Evolutionary conservation across 2,329 filamentous ascomycete genomes (phyloP).

Genomic region (Scedosporium minutisporum): DNA sequence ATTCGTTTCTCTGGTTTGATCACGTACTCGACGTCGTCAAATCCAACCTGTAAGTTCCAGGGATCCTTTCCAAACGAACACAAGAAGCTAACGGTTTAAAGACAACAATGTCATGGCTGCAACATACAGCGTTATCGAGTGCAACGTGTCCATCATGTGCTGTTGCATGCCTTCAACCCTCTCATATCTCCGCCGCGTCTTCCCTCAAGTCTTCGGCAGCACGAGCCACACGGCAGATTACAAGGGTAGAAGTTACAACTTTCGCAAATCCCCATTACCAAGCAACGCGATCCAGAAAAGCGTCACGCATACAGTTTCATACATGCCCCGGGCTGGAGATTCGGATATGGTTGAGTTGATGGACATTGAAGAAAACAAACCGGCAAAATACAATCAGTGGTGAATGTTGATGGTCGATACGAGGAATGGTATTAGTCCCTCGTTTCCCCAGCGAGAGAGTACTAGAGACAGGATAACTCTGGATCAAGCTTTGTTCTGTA

Average conservation of each 20-base stretch:
- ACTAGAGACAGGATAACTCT: no score
- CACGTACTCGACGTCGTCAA: constrained; percentile 7
- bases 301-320: not conserved
- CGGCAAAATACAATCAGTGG: no score
- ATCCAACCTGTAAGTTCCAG: constrained; percentile 5
- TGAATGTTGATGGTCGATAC: no score
- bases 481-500: no score
- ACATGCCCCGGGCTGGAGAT: not conserved
- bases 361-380: not conserved
- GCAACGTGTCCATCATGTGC: constrained; percentile 10
- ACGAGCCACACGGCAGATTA: not conserved
- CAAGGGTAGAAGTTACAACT: not conserved
- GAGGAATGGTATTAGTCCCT: no score
- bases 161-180: constrained; percentile 8
- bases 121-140: constrained; percentile 10
- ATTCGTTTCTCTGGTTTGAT: constrained; percentile 8
- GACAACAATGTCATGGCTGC: constrained; percentile 11
- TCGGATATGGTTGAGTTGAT: not conserved
- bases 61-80: not conserved
- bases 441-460: no score
- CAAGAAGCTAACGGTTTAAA: not conserved
- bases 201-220: constrained; percentile 7
- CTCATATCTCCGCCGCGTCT: constrained; percentile 7
- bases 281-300: constrained; percentile 1
- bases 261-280: not conserved